Evolutionary conservation across 1,139 yeast species (phyloP).

Genomic region (Yamadazyma siamensis): DNA sequence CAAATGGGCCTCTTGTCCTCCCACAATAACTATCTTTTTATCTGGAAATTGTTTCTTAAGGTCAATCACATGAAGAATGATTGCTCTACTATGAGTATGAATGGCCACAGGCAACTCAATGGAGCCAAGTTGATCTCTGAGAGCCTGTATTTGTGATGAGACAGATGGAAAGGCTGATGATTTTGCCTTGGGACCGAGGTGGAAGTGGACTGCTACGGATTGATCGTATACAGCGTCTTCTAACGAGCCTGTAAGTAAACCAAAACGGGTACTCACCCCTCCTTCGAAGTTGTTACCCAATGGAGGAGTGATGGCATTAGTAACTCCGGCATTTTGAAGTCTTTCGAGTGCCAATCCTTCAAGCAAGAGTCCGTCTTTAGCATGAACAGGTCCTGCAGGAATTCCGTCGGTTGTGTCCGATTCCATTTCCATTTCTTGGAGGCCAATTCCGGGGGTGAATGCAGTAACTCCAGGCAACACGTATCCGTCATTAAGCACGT

Average conservation of each 20-base stretch:
- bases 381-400: constrained; percentile 1
- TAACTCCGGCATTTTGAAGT: constrained; percentile 3
- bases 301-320: constrained; percentile 4
- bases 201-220: constrained; percentile 6
- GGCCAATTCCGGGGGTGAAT: constrained; percentile 2
- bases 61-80: constrained; percentile 9
- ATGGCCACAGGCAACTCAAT: constrained; percentile 6
- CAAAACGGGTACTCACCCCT: constrained; percentile 6
- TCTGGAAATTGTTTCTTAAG: constrained; percentile 4
- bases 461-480: constrained; percentile 5
- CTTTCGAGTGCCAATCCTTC: constrained; percentile 4
- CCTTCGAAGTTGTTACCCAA: constrained; percentile 3
- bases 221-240: constrained; percentile 1
- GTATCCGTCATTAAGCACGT: constrained; percentile 5
- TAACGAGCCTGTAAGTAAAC: constrained; percentile 1
- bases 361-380: constrained; percentile 6
- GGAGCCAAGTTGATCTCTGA: constrained; percentile 1
- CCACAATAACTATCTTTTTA: constrained; percentile 6
- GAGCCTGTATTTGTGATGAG: constrained; percentile 5
- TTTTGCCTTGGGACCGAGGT: constrained; percentile 5
- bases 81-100: constrained; percentile 9
- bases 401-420: constrained; percentile 4
- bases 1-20: constrained; percentile 10
- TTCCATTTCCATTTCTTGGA: constrained; percentile 4
- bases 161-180: constrained; percentile 4